A percentile compares a stretch with the other conserved stretches of the same genome.
Conservation (phyloP, 2,329 filamentous ascomycete genomes). For the Fusarium abutilonis region DNA sequence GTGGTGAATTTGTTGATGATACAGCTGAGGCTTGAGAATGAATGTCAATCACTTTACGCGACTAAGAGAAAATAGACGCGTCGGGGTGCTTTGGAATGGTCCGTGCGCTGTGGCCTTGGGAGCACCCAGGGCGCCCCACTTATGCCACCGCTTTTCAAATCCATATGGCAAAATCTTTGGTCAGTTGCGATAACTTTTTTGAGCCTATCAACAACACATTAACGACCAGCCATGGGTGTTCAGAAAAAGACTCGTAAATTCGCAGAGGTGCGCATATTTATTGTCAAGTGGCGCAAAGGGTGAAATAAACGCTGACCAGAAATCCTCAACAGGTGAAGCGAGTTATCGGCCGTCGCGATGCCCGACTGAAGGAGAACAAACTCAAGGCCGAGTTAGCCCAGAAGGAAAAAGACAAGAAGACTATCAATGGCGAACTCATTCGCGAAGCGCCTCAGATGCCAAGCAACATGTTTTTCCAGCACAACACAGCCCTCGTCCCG, state of each 20-base stretch:
- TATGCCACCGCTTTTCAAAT: slow-evolving; percentile 44
- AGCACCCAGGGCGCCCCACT: slow-evolving; percentile 17
- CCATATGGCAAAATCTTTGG: slow-evolving; percentile 44
- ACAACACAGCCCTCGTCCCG: slow-evolving; percentile 86
- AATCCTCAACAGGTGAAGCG: slow-evolving; percentile 70
- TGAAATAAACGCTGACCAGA: slow-evolving; percentile 28
- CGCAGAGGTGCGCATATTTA: slow-evolving; percentile 63
- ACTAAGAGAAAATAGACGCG: slow-evolving; percentile 48
- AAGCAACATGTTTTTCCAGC: slow-evolving; percentile 85
- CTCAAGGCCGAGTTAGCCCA: slow-evolving; percentile 68
- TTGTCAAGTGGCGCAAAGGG: slow-evolving; percentile 46
- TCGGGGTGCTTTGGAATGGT: slow-evolving; percentile 36
- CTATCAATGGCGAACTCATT: slow-evolving; percentile 68
- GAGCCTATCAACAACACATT: slow-evolving; percentile 15
- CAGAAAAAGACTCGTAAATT: slow-evolving; percentile 94
- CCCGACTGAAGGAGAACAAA: slow-evolving; percentile 82
- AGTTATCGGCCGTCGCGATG: slow-evolving; percentile 83
- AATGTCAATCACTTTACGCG: slow-evolving; percentile 52
- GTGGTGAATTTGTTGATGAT: slow-evolving; percentile 19
- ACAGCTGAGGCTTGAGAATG: slow-evolving; percentile 36
- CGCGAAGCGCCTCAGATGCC: slow-evolving; percentile 85
- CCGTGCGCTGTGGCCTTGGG: slow-evolving; percentile 40
- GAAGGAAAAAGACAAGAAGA: slow-evolving; percentile 68
- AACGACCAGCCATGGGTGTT: slow-evolving; percentile 73
- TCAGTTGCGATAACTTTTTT: slow-evolving; percentile 43